phyloP scores from a whole-genome alignment of 2,329 filamentous ascomycete species.

The Nemania bipapillata region DNA sequence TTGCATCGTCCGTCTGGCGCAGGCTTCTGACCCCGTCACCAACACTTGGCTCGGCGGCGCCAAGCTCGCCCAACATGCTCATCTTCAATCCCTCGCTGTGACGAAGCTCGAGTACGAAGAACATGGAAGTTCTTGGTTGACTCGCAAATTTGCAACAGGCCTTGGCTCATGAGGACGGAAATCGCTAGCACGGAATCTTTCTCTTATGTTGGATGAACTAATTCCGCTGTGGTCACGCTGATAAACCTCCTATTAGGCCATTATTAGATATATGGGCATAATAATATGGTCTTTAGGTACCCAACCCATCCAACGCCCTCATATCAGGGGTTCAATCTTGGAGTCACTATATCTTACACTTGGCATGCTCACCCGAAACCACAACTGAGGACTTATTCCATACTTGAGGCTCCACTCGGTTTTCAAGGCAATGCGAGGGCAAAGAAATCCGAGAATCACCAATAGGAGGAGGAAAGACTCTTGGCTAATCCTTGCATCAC shows the following conservation, averaged over 20 bases:
- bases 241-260: conserved; percentile 1
- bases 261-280: neutral
- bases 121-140: conserved; percentile 78
- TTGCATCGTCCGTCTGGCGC: conserved; percentile 78
- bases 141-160: conserved; percentile 71
- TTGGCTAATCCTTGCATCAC: neutral
- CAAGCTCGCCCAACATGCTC: conserved; percentile 74
- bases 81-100: conserved; percentile 76
- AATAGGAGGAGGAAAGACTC: too few relatives aligned
- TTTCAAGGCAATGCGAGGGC: neutral
- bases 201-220: neutral
- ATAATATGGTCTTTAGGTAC: neutral
- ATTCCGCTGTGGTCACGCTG: neutral
- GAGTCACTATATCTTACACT: neutral
- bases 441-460: neutral
- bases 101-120: conserved; percentile 92
- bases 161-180: conserved; percentile 41
- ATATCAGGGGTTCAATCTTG: neutral
- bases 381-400: too few relatives aligned
- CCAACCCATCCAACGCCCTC: neutral
- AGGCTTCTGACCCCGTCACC: conserved; percentile 76
- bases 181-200: neutral
- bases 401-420: neutral
- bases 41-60: conserved; percentile 90
- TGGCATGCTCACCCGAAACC: neutral